Conservation (phyloP, 306 rosid species). For the Prunus mume region DNA sequence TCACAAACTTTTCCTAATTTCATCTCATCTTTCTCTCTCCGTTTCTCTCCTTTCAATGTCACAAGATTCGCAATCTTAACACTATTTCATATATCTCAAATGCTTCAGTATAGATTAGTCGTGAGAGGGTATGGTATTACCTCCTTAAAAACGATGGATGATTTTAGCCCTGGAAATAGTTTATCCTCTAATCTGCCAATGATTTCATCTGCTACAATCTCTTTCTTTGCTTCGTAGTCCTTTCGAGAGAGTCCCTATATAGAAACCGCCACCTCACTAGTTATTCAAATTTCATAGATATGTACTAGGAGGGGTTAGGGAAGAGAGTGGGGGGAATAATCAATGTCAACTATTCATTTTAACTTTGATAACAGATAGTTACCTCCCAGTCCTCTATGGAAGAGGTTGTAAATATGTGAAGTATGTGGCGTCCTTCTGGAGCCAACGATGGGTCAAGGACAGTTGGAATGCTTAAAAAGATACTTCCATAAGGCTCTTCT, state of each 20-base stretch:
- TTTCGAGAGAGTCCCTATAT: constrained; percentile 64
- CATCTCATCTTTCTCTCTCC: not conserved
- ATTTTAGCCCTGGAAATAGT: constrained; percentile 78
- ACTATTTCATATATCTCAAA: not conserved
- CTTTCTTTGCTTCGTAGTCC: constrained; percentile 85
- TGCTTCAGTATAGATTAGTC: not conserved
- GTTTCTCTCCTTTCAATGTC: not conserved
- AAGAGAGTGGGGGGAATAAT: constrained; percentile 16
- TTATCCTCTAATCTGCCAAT: constrained; percentile 71
- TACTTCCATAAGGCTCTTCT: constrained; percentile 88
- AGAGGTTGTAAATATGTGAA: constrained; percentile 93
- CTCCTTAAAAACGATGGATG: constrained; percentile 79
- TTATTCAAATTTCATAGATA: constrained; percentile 9
- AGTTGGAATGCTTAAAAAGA: constrained; percentile 96
- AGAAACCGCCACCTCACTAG: constrained; percentile 19
- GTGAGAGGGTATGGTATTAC: constrained; percentile 35
- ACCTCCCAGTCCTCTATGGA: constrained; percentile 94
- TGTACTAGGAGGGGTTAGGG: not conserved
- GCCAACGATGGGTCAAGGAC: constrained; percentile 85
- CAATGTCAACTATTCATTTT: constrained; percentile 11
- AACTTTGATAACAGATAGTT: constrained; percentile 21
- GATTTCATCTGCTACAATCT: constrained; percentile 72
- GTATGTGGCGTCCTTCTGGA: constrained; percentile 84
- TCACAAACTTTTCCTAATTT: not conserved
- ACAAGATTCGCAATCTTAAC: constrained; percentile 1